phyloP scores from a whole-genome alignment of 2,329 filamentous ascomycete genomes.

The Coleophoma eucalyptorum region DNA sequence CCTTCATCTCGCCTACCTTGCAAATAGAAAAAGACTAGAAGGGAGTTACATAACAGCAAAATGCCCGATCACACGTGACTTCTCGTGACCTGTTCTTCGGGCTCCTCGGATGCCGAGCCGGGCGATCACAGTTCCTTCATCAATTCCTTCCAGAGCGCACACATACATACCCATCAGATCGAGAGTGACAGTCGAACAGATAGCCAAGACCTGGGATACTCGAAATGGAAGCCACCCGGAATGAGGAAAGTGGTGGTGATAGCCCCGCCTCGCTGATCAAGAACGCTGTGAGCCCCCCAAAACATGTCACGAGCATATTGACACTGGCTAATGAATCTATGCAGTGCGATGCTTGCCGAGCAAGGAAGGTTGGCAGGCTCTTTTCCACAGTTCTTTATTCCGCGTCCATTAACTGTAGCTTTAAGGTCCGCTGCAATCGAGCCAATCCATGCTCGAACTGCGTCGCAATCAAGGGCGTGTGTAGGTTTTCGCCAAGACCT shows the following conservation, averaged over 20 bases:
- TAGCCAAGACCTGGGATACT: background rate
- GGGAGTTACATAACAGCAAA: no score
- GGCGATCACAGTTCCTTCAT: background rate
- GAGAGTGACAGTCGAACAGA: background rate
- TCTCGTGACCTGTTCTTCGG: background rate
- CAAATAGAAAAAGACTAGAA: no score
- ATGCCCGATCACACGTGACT: no score
- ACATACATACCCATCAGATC: background rate
- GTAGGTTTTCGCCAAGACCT: conserved; percentile 1
- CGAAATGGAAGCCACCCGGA: background rate
- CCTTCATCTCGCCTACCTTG: no score
- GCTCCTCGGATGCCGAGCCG: background rate
- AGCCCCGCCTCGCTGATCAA: background rate
- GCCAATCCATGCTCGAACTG: background rate
- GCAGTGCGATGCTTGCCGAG: background rate
- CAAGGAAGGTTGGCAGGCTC: background rate
- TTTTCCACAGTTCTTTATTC: background rate
- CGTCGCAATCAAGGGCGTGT: background rate
- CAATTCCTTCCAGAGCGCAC: background rate
- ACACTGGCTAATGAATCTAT: background rate
- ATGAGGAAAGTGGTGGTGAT: background rate
- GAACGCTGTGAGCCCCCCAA: background rate
- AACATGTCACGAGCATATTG: background rate
- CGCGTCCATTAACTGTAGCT: background rate
- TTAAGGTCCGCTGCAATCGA: background rate